Conservation (phyloP, 1,284 basidiomycete species). For the Vanrija sp. region DNA sequence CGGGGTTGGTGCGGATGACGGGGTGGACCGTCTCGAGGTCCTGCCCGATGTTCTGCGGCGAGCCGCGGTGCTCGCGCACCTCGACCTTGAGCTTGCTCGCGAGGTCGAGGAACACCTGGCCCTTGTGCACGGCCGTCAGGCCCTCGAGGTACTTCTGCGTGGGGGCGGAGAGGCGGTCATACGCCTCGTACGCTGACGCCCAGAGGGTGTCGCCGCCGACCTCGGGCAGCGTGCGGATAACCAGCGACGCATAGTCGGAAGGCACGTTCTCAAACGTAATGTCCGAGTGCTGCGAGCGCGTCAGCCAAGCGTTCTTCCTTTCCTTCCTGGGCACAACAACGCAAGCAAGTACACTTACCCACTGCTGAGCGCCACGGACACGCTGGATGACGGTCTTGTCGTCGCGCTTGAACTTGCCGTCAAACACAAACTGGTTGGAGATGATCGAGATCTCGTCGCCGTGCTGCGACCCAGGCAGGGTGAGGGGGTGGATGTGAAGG, state of each 20-base stretch:
- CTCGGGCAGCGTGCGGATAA: slow-evolving; percentile 59
- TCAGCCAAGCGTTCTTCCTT: neutral
- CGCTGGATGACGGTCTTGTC: slow-evolving; percentile 13
- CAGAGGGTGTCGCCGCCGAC: slow-evolving; percentile 51
- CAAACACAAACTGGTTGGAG: slow-evolving; percentile 46
- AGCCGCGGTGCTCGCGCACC: slow-evolving; percentile 49
- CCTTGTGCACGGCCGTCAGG: slow-evolving; percentile 59
- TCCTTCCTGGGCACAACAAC: neutral
- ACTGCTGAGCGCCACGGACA: neutral
- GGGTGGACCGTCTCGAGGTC: slow-evolving; percentile 63
- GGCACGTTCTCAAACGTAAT: slow-evolving; percentile 66
- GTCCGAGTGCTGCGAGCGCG: slow-evolving; percentile 48
- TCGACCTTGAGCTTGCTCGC: slow-evolving; percentile 6
- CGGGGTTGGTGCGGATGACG: slow-evolving; percentile 49
- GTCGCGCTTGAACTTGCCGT: slow-evolving; percentile 25
- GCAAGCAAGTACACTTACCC: slow-evolving; percentile 2
- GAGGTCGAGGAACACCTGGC: slow-evolving; percentile 54
- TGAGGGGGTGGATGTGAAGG: slow-evolving; percentile 64
- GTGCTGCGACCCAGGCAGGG: slow-evolving; percentile 47
- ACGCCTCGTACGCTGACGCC: slow-evolving; percentile 59
- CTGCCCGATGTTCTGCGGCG: slow-evolving; percentile 60
- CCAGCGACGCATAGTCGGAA: slow-evolving; percentile 60
- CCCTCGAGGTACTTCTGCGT: slow-evolving; percentile 58
- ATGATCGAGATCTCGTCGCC: slow-evolving; percentile 56
- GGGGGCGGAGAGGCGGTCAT: slow-evolving; percentile 59